Evolutionary conservation across 148 eudicot genomes (phyloP).

Genomic region (Heliosperma pusillum): DNA sequence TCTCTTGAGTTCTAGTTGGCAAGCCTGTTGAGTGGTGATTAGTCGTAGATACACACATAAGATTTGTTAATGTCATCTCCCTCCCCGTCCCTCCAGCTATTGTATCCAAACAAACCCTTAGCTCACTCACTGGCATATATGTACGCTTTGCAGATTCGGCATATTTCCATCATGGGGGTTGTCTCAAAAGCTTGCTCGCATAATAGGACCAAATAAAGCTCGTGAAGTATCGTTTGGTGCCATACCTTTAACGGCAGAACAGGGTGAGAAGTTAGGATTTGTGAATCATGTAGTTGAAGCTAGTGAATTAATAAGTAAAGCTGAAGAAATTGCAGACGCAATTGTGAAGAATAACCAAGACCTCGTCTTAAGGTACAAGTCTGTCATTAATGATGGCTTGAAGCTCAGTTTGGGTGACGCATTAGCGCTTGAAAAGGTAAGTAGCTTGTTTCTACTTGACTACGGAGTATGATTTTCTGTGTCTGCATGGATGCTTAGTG

Average conservation of each 20-base stretch:
- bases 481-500: background rate
- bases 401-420: conserved; percentile 72
- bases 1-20: background rate
- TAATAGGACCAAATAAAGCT: conserved; percentile 81
- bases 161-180: conserved; percentile 99
- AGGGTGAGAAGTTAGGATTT: conserved; percentile 78
- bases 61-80: background rate
- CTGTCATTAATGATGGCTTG: conserved; percentile 87
- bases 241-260: conserved; percentile 73
- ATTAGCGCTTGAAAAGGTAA: conserved; percentile 91
- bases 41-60: background rate
- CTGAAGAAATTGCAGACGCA: conserved; percentile 67
- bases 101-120: background rate
- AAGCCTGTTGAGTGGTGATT: background rate
- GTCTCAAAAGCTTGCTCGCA: conserved; percentile 93
- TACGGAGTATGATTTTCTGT: background rate
- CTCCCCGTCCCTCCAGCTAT: background rate
- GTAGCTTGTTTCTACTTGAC: conserved; percentile 11
- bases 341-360: conserved; percentile 78
- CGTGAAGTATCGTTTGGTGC: conserved; percentile 83
- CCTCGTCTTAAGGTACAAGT: conserved; percentile 81
- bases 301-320: conserved; percentile 66
- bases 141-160: conserved; percentile 59
- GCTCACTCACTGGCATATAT: conserved; percentile 1
- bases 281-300: conserved; percentile 86